Evolutionary conservation across 345 rosid species (phyloP).

Genomic region (Kernera saxatilis): DNA sequence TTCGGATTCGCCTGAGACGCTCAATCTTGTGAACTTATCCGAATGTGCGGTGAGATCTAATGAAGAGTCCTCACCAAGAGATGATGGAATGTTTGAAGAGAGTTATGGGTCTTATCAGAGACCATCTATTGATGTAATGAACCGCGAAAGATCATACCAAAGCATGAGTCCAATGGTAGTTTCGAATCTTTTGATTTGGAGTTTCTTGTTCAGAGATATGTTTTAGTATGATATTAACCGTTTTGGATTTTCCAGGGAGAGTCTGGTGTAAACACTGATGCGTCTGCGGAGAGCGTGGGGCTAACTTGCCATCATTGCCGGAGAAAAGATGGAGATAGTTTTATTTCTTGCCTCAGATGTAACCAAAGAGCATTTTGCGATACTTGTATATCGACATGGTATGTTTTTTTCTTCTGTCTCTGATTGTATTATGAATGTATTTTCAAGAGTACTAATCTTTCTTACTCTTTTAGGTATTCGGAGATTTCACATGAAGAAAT

Average conservation of each 20-base stretch:
- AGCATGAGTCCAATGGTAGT: neutral
- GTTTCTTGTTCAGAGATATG: too few species aligned
- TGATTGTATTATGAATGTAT: neutral
- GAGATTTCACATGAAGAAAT: conserved; percentile 51
- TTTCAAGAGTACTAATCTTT: neutral
- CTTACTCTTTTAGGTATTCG: conserved; percentile 41
- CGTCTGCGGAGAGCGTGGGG: conserved; percentile 55
- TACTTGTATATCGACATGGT: conserved; percentile 62
- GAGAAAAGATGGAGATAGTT: conserved; percentile 43
- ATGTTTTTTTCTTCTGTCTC: too few species aligned
- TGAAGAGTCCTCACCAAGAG: neutral
- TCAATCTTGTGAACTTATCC: too few species aligned
- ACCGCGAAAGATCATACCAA: too few species aligned
- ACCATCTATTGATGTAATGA: neutral
- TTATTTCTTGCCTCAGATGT: conserved; percentile 64
- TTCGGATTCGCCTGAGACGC: too few species aligned
- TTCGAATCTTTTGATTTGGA: neutral
- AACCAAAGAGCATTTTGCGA: conserved; percentile 71
- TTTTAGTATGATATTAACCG: neutral
- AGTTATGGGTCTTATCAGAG: neutral
- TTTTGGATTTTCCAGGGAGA: neutral
- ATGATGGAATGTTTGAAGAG: neutral
- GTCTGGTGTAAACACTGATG: conserved; percentile 45
- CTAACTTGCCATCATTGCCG: conserved; percentile 70
- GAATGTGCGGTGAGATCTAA: too few species aligned